A percentile compares a stretch with the other conserved stretches of the same genome.
These are phyloP conservation scores for Backusella liffmaniae DNA, from an alignment of 192 early-diverging fungal genomes.

Conservation along the genomic window DNA sequence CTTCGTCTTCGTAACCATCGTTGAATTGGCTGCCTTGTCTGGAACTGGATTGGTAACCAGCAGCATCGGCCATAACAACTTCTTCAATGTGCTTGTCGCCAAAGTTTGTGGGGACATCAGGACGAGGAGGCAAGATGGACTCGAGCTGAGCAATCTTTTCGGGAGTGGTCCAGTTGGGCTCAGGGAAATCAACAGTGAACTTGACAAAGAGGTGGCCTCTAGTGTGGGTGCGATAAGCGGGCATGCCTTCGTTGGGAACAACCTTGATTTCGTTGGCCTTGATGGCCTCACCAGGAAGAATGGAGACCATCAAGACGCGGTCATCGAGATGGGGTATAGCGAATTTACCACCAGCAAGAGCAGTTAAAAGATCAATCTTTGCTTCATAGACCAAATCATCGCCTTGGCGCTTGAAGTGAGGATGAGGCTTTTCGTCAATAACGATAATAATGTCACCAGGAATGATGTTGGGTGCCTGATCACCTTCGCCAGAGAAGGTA, in stretches of 20 bases:
- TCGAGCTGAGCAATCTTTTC: constrained; percentile 77
- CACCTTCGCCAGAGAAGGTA: constrained; percentile 92
- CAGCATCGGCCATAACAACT: constrained; percentile 61
- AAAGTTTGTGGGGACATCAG: constrained; percentile 43
- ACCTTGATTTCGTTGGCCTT: constrained; percentile 87
- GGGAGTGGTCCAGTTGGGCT: constrained; percentile 71
- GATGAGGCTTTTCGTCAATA: constrained; percentile 92
- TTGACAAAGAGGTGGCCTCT: constrained; percentile 91
- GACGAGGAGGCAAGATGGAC: constrained; percentile 77
- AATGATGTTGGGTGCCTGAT: constrained; percentile 91
- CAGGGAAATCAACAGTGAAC: constrained; percentile 94
- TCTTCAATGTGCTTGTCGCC: constrained; percentile 76
- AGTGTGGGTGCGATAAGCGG: constrained; percentile 83
- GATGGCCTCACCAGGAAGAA: constrained; percentile 93
- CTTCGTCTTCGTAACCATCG: constrained; percentile 23
- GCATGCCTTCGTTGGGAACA: constrained; percentile 94
- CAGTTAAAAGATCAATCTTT: constrained; percentile 93
- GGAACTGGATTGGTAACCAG: constrained; percentile 16
- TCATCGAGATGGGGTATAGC: constrained; percentile 93
- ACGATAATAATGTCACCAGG: constrained; percentile 99
- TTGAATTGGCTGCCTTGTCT: neutral
- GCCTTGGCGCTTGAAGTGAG: constrained; percentile 88
- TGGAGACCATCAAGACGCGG: constrained; percentile 80
- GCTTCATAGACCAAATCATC: constrained; percentile 91
- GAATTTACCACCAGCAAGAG: constrained; percentile 94